Percentiles rank a stretch among this genome's conserved stretches.
Conservation (phyloP, 169 alveolate genomes). For the Babesia caballi region DNA sequence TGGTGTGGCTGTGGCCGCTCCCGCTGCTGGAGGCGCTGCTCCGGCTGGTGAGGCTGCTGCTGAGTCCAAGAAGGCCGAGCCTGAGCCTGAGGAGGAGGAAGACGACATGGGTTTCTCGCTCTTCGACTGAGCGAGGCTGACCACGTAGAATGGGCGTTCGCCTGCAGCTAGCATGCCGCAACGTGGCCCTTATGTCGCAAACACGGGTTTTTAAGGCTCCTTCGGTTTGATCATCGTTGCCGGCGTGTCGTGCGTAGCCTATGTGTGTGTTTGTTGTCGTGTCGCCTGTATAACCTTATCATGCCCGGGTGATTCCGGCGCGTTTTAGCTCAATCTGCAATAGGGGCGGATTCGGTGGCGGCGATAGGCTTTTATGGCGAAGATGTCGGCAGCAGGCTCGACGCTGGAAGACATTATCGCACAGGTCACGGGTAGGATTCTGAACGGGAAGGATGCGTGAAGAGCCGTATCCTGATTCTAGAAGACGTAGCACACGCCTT, state of each 20-base stretch:
- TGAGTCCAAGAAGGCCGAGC: slow-evolving; percentile 71
- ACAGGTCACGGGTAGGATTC: not conserved
- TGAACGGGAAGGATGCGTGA: not conserved
- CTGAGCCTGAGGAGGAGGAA: slow-evolving; percentile 77
- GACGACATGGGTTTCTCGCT: slow-evolving; percentile 81
- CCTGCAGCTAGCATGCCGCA: not conserved
- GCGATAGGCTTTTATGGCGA: not conserved
- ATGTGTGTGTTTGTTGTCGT: no score
- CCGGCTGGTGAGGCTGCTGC: slow-evolving; percentile 62
- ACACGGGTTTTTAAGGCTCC: not conserved
- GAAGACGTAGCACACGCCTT: not conserved
- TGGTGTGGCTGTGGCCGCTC: slow-evolving; percentile 68
- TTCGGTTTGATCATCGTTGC: slow-evolving; percentile 2
- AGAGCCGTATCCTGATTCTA: not conserved
- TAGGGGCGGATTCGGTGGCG: not conserved
- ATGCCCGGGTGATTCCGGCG: not conserved
- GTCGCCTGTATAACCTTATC: no score
- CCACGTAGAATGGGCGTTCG: not conserved
- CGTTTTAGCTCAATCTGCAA: not conserved
- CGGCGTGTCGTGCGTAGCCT: no score
- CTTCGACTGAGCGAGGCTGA: slow-evolving; percentile 60
- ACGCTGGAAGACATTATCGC: not conserved
- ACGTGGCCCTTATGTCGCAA: not conserved
- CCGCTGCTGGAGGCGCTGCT: slow-evolving; percentile 64
- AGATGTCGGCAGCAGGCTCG: not conserved